Evolutionary conservation across 345 rosid genomes (phyloP), one percentile per base, ranked within the genome.

Genomic region (Ricinus communis): DNA sequence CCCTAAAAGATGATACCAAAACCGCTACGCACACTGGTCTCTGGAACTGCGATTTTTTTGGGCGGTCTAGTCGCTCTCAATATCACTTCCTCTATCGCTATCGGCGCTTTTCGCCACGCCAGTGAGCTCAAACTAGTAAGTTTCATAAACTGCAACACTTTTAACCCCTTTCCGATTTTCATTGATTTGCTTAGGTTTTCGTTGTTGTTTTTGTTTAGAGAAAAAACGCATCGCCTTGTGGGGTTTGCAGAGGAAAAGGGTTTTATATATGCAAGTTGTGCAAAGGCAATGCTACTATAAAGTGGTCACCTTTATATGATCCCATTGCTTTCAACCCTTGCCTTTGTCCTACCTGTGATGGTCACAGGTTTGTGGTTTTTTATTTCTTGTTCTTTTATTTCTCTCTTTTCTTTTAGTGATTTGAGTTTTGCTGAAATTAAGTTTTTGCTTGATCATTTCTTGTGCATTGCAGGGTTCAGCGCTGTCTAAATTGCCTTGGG

Each of bases 301-400:
- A 80, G 31, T 91, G 97, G 98, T 88, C 97, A 24, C 97, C 97
- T 19, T 70, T 91, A 79, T 85, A 77, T 78, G 96, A 91, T 69
- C 98, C 96, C 31, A 74, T 91, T 70, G 85, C 80, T 74, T 80
- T 88, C 71, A 89, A 90, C 70, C 97, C 94, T 49, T 86, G 91
- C 73, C 80, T 91, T 76, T 93, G 97, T 80, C 98, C 98, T 70
- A 91, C 97, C 25, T 93, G 98, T 70, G 97, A 91, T 71, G 98
- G 97, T 59, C 71, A 91, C 79, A 88, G 96, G 98, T 93, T 57
- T 46, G 79, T 65, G n/a, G 8, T 8, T 62, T 46, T 2, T 24
- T 8, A 4, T 24, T 46, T 47, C 19, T 16, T 47, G 1, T 15
- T 5, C 28, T 25, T 56, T 19, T 11, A 27, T 46, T 61, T 21